Evolutionary conservation across 1,284 basidiomycete genomes (phyloP), one percentile per base, ranked within the genome.

Genomic region (Ustilago sp.): DNA sequence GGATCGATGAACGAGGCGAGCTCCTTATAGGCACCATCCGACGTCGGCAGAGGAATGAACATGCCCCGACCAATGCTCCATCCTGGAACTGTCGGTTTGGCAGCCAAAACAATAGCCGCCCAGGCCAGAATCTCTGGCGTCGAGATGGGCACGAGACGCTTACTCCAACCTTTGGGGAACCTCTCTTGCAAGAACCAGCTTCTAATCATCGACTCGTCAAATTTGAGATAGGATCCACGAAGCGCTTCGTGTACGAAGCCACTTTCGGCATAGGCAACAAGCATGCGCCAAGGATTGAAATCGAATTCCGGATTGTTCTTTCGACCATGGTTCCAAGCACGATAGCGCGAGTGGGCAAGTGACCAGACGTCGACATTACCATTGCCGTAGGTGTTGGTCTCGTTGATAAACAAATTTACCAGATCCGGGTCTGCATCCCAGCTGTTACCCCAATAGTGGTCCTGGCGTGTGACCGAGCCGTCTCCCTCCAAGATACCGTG

Each of bases 251-350:
- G 66, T 8, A 68, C 66, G 31, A 74, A 74, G 3, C 72, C 72
- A 23, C 66, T 69, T 50, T 74, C 72, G 7, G 12, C 72, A 43
- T 74, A 74, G 1, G 72, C 72, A 3, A 74, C 72, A 17, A 74
- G 50, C 61, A 70, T 65, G 2, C 72, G 64, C 72, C 72, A 74
- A 8, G 72, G 72, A 50, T 74, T 74, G 32, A 74, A 74, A 51
- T 74, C 63, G 36, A 74, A 74, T 1, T 58, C 23, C 6, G 72
- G 72, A 47, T 74, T 74, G 52, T 55, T 63, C 0, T 17, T 15
- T 17, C 63, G 63, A 17, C 68, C 28, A 8, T 41, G 12, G 3
- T 62, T 58, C 60, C 62, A 66, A 19, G 63, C 66, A 17, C 69
- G 69, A 50, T 66, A 72, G 13, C 69, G 69, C 8, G 69, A 66